Evolutionary conservation across 176 grass and related monocot genomes (phyloP), one percentile per base, ranked within the genome.

Genomic region (Rhipidocladum racemiflorum): DNA sequence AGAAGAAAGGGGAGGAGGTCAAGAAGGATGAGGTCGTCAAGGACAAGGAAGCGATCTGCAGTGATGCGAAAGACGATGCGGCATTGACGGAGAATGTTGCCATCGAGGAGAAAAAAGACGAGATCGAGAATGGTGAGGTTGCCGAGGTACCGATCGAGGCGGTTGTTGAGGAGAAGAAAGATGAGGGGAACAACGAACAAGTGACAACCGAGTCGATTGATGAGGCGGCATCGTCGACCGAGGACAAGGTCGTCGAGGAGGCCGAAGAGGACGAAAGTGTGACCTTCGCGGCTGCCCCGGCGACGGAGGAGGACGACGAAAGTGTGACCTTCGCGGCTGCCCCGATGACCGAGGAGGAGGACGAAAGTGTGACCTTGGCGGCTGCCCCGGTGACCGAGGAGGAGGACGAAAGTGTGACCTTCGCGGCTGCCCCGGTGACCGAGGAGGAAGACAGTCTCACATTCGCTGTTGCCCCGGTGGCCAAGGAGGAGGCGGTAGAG

Each of bases 1-100:
- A 66, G 68, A 66, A 89, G 44, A 43, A 77, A 14, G 66, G 55
- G 4, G 64, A 85, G 44, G 54, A 29, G 67, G 23, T 18, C 38
- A 86, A 77, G 48, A 68, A 88, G 24, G 59, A 83, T 20, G 79
- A 91, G 7, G n/a, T 54, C 28, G 27, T 53, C 21, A 85, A 75
- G 4, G 54, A 81, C 34, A 89, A 81, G 49, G 16, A 62, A 6
- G 25, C 32, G 8, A 45, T 80, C n/a, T n/a, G n/a, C 16, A 14
- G 34, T 0, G 45, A 64, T 76, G 53, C 30, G 70, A 62, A 64
- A 10, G 53, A 59, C 1, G 24, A 40, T 7, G n/a, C 8, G 12
- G 11, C 60, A 74, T 67, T 49, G 9, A 60, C 38, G 11, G 28
- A n/a, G 61, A 75, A 32, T 9, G 25, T 42, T 75, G 46, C 61